Base-by-base conservation (phyloP, 345 rosid genomes). In the Dipteronia dyeriana region DNA sequence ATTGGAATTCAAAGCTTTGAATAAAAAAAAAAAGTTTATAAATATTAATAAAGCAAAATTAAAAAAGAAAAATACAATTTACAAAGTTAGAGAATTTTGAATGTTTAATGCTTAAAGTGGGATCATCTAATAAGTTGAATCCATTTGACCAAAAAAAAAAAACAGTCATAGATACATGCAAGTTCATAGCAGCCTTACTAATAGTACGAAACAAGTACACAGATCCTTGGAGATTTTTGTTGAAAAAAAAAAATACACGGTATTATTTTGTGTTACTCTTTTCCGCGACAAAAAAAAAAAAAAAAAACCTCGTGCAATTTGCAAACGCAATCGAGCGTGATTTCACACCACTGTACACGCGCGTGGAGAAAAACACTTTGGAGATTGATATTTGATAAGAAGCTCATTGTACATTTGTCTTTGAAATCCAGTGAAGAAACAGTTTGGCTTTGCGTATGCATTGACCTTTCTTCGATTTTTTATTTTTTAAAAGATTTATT, bases 141-240 rank as follows among this genome's bases (percentile, higher is more conserved):
- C 19, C 54, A 13, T 49, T 49, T 49, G 54, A 56, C 20, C n/a
- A 17, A 5, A 56, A 56, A 56, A 34, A 34, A 34, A 4, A 34
- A 4, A 34, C 23, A 53, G 16, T 56, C 61, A 56, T 34, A 3
- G 38, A 34, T 34, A 34, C 38, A 4, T 56, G 61, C 61, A 56
- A 56, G 61, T 56, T 56, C 61, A 56, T 5, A 11, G 61, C 61
- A 56, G 61, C 61, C 23, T 65, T 31, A 29, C 14, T 22, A 34
- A 6, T 65, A n/a, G 75, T 71, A 71, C 75, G 41, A 12, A 69
- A 17, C 1, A 71, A 71, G 75, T 56, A 71, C 75, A 1, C 26
- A n/a, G 2, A 71, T 71, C 26, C 75, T 71, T 41, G 4, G 43
- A 61, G 63, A 5, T 25, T 53, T 54, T 19, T 9, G 43, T 29